Conservation (phyloP, 2,329 filamentous ascomycete genomes). For the Tolypocladium ophioglossoides region DNA sequence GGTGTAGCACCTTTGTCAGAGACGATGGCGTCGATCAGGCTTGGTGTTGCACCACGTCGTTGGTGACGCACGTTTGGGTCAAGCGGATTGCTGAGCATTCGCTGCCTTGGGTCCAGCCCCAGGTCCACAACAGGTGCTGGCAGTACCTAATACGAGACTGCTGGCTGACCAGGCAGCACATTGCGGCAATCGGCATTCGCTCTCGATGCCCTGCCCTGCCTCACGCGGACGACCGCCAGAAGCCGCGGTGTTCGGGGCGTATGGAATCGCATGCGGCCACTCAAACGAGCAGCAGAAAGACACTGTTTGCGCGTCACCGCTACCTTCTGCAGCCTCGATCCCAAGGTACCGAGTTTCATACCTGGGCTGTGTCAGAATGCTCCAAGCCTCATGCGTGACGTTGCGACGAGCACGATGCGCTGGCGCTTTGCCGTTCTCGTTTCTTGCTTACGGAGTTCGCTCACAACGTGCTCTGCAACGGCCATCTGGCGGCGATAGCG, state of each 20-base stretch:
- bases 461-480: not conserved
- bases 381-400: not conserved
- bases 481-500: not conserved
- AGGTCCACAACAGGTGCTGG: too few relatives aligned
- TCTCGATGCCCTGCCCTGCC: too few relatives aligned
- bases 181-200: too few relatives aligned
- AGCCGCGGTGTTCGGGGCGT: not conserved
- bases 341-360: not conserved
- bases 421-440: not conserved
- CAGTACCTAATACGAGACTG: too few relatives aligned
- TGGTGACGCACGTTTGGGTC: not conserved
- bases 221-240: not conserved
- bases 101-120: too few relatives aligned
- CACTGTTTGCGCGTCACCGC: not conserved
- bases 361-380: not conserved
- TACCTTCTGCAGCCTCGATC: not conserved
- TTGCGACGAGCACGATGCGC: not conserved
- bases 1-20: not conserved
- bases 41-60: not conserved
- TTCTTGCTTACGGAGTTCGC: too few relatives aligned
- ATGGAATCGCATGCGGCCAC: conserved; percentile 5
- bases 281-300: conserved; percentile 1
- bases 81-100: too few relatives aligned
- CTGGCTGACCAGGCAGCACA: too few relatives aligned
- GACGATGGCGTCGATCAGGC: not conserved